Percentiles rank a stretch among this genome's conserved stretches.
These are phyloP conservation scores for Leucosporidium creatinivorum DNA, from an alignment of 768 basidiomycete genomes.

Conservation along the genomic window DNA sequence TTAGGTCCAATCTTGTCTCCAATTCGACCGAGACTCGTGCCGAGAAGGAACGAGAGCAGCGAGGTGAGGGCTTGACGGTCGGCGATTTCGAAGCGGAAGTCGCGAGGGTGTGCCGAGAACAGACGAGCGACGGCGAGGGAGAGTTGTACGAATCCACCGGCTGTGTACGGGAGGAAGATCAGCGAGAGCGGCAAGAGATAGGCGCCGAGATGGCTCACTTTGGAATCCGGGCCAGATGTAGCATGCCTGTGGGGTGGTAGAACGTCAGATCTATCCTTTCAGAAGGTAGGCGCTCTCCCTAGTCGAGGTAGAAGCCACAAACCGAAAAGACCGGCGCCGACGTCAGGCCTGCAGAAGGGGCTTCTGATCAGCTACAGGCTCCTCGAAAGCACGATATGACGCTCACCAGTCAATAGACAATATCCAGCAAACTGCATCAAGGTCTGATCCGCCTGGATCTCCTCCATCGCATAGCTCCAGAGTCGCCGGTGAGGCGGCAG, in stretches of 20 bases:
- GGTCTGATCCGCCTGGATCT: too few species aligned
- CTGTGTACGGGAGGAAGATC: constrained; percentile 3
- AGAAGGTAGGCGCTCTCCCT: too few species aligned
- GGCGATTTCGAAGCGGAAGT: constrained; percentile 44
- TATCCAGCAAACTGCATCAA: too few species aligned
- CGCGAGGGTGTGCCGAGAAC: constrained; percentile 44
- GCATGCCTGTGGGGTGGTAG: constrained; percentile 45
- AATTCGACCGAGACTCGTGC: constrained; percentile 49
- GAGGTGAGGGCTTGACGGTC: constrained; percentile 49
- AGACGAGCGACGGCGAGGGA: constrained; percentile 58
- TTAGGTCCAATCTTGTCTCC: constrained; percentile 65
- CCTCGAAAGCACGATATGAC: too few species aligned
- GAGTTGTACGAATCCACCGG: constrained; percentile 30
- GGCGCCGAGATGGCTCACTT: constrained; percentile 20
- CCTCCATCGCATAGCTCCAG: too few species aligned
- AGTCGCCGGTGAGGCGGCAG: too few species aligned
- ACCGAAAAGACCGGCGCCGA: too few species aligned
- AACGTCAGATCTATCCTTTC: too few species aligned
- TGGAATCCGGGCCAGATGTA: constrained; percentile 84
- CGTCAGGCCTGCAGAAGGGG: too few species aligned
- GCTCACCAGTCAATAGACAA: too few species aligned
- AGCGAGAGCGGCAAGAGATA: constrained; percentile 4
- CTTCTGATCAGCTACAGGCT: too few species aligned
- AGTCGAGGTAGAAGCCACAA: too few species aligned
- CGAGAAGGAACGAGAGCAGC: constrained; percentile 30